phyloP scores from a whole-genome alignment of 106 monocot genomes.

The Dendrobium huoshanense region DNA sequence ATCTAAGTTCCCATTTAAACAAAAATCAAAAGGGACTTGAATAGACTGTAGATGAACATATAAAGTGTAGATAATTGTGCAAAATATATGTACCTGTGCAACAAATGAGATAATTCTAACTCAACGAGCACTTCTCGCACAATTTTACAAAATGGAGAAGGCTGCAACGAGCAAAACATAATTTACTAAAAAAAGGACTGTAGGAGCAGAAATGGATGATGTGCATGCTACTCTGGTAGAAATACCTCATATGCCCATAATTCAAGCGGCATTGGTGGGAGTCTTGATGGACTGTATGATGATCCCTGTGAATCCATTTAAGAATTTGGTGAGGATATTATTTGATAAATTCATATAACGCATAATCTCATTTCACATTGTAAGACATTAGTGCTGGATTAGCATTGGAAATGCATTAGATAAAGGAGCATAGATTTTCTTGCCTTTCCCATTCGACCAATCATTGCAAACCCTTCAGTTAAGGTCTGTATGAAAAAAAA shows the following conservation, averaged over 20 bases:
- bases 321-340: neutral
- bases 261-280: conserved; percentile 59
- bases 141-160: conserved; percentile 90
- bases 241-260: conserved; percentile 93
- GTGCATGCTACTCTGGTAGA: neutral
- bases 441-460: conserved; percentile 79
- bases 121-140: conserved; percentile 88
- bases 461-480: conserved; percentile 83
- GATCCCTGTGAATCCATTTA: conserved; percentile 52
- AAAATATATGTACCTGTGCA: conserved; percentile 46
- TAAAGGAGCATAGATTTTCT: conserved; percentile 1
- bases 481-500: conserved; percentile 51
- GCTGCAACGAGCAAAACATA: conserved; percentile 28
- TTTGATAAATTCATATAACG: neutral
- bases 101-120: conserved; percentile 80
- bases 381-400: neutral
- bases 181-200: neutral
- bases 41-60: too few species aligned
- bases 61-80: neutral
- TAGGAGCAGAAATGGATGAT: neutral
- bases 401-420: neutral
- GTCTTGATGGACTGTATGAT: conserved; percentile 59
- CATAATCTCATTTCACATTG: neutral
- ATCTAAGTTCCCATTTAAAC: too few species aligned
- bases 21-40: too few species aligned